Percentiles rank a stretch among this genome's conserved stretches.
phyloP scores from a whole-genome alignment of 2,329 filamentous ascomycete species.

The Pezicula carpinea region DNA sequence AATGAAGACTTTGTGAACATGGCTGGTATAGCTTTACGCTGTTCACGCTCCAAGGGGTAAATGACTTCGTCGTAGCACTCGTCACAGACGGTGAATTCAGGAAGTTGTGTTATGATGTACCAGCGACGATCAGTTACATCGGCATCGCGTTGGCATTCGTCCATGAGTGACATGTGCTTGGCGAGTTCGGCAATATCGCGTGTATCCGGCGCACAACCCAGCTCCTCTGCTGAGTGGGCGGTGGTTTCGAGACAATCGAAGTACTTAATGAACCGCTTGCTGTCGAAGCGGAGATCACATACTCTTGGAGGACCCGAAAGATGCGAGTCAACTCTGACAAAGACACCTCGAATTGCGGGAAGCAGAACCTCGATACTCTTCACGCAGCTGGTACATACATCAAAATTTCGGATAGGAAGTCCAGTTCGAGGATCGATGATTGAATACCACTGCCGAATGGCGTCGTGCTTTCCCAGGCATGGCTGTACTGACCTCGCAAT shows the following conservation, averaged over 20 bases:
- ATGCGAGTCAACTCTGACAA: constrained; percentile 36
- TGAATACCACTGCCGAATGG: constrained; percentile 67
- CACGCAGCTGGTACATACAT: constrained; percentile 70
- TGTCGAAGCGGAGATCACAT: constrained; percentile 65
- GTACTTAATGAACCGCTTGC: constrained; percentile 52
- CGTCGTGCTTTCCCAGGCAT: constrained; percentile 54
- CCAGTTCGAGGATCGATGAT: constrained; percentile 64
- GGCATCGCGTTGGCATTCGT: constrained; percentile 31
- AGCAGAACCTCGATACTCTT: constrained; percentile 69
- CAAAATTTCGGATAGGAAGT: constrained; percentile 64
- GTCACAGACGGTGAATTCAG: constrained; percentile 77
- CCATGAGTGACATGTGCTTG: constrained; percentile 14
- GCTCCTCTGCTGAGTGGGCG: constrained; percentile 43
- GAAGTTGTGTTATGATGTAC: constrained; percentile 73
- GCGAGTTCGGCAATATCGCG: constrained; percentile 21
- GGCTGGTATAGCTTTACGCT: constrained; percentile 51
- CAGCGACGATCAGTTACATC: constrained; percentile 60
- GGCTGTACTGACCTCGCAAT: constrained; percentile 51
- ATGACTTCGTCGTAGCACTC: constrained; percentile 82
- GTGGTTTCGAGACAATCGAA: constrained; percentile 57
- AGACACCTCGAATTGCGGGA: constrained; percentile 65
- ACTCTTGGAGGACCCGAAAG: constrained; percentile 45
- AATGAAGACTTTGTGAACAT: constrained; percentile 61
- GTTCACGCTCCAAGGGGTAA: constrained; percentile 55
- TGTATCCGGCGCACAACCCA: constrained; percentile 18